A percentile compares a stretch with the other conserved stretches of the same genome.
Evolutionary conservation across 108 stramenopile genomes (phyloP).

Genomic region (Conticribra guillardii): DNA sequence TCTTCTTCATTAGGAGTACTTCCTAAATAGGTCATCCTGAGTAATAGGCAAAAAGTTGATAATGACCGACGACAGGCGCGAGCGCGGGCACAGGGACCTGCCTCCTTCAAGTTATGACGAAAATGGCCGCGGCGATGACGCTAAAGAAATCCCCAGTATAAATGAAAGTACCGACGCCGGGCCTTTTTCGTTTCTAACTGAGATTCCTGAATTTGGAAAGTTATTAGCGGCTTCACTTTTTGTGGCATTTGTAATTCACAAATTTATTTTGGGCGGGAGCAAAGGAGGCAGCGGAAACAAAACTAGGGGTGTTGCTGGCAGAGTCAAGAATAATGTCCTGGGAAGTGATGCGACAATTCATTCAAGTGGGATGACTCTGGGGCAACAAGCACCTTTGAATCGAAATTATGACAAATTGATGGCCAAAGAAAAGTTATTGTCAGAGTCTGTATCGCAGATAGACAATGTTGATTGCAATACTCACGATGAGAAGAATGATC

Average conservation of each 20-base stretch:
- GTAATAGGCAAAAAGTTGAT: no score
- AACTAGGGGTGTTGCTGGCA: neutral
- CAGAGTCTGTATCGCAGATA: no score
- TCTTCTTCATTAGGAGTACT: no score
- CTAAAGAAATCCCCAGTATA: no score
- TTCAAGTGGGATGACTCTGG: neutral
- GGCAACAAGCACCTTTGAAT: conserved; percentile 6
- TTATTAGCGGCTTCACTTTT: conserved; percentile 1
- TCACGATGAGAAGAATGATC: neutral
- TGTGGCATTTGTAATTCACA: conserved; percentile 9
- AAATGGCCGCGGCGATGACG: no score
- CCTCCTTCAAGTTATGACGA: no score
- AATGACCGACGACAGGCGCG: no score
- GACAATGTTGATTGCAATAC: neutral
- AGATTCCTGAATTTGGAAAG: conserved; percentile 4
- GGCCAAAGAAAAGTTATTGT: neutral
- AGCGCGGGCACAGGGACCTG: no score
- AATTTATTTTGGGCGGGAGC: neutral
- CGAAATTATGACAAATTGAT: conserved; percentile 27
- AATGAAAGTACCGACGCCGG: no score
- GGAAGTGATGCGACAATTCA: conserved; percentile 1
- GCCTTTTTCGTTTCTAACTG: no score
- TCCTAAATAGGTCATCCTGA: no score
- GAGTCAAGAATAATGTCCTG: neutral
- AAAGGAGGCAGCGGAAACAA: neutral